Conservation (phyloP, 129 eudicot genomes). For the carrot (Daucus carota) region DH1_v3.0 NC_030389.2:41105001-41105500, state of each 20-base stretch:
- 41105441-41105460: conserved; percentile 74
- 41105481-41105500: too few relatives aligned
- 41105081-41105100: conserved; percentile 30
- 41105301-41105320: conserved; percentile 95
- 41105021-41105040: conserved; percentile 44
- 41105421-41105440: conserved; percentile 87
- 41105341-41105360: conserved; percentile 94
- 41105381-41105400: conserved; percentile 97
- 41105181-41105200: conserved; percentile 85
- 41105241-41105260: conserved; percentile 69
- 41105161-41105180: conserved; percentile 85
- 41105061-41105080: conserved; percentile 38
- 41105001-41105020: conserved; percentile 12
- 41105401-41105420: conserved; percentile 92
- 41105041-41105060: conserved; percentile 45
- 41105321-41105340: conserved; percentile 99
- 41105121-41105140: conserved; percentile 94
- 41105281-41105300: conserved; percentile 95
- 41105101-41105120: conserved; percentile 87
- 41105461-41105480: too few relatives aligned
- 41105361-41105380: conserved; percentile 75
- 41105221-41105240: conserved; percentile 96
- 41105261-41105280: conserved; percentile 71
- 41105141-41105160: conserved; percentile 96
- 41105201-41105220: conserved; percentile 98